Conservation (phyloP, 768 basidiomycete species). For the Paxillus involutus region DNA sequence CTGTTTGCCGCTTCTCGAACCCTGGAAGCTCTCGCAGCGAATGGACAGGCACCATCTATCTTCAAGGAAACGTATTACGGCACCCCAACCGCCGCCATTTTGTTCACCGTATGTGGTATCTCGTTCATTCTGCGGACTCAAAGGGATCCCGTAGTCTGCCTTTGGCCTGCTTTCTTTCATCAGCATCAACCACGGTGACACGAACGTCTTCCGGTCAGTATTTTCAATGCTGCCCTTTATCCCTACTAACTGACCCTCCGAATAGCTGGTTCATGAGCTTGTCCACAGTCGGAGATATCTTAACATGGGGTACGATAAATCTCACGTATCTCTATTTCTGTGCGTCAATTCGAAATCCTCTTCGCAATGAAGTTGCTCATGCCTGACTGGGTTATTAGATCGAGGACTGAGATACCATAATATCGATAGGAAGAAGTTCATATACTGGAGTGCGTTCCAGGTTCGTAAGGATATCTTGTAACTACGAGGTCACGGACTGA, state of each 20-base stretch:
- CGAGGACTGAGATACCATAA: conserved; percentile 71
- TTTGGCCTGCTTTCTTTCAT: conserved; percentile 59
- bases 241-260: neutral
- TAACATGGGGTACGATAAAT: conserved; percentile 65
- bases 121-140: neutral
- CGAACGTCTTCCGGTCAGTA: conserved; percentile 26
- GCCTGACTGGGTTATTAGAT: conserved; percentile 35
- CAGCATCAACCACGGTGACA: conserved; percentile 53
- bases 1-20: conserved; percentile 51
- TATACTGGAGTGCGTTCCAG: conserved; percentile 59
- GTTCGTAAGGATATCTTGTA: conserved; percentile 20
- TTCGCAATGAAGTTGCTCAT: neutral
- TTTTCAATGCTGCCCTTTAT: neutral
- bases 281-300: conserved; percentile 63
- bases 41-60: conserved; percentile 48
- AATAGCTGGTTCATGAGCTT: conserved; percentile 69
- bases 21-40: conserved; percentile 40
- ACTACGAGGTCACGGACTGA: conserved; percentile 8
- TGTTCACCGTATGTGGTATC: conserved; percentile 23
- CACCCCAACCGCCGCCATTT: conserved; percentile 40
- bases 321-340: conserved; percentile 71
- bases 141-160: conserved; percentile 19
- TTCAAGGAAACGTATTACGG: conserved; percentile 46
- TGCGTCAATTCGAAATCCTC: conserved; percentile 29
- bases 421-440: conserved; percentile 56